Evolutionary conservation across 1,284 basidiomycete species (phyloP).

Genomic region (Takashimella koratensis): DNA sequence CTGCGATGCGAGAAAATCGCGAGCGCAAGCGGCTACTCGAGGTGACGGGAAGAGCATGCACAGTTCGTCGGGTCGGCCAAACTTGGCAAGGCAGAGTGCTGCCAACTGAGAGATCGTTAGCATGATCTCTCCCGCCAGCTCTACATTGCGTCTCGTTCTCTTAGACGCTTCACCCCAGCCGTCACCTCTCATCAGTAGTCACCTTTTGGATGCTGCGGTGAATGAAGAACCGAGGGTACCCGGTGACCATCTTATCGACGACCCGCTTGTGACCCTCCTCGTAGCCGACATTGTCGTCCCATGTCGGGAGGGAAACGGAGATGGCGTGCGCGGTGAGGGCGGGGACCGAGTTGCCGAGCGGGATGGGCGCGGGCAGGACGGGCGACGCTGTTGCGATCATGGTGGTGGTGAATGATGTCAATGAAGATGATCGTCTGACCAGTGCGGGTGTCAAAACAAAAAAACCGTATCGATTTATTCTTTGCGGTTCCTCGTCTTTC

Average conservation of each 20-base stretch:
- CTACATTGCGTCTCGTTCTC: too few relatives aligned
- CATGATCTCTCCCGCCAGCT: too few relatives aligned
- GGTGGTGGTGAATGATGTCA: too few relatives aligned
- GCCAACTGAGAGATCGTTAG: constrained; percentile 79
- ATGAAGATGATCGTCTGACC: too few relatives aligned
- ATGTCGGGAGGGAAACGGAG: constrained; percentile 92
- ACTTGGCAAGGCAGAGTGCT: constrained; percentile 68
- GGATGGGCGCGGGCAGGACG: constrained; percentile 26
- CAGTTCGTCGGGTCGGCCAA: constrained; percentile 64
- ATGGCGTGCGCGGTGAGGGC: constrained; percentile 72
- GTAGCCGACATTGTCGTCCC: constrained; percentile 90
- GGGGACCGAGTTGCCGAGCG: constrained; percentile 51
- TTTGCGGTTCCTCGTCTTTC: too few relatives aligned
- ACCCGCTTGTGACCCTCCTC: constrained; percentile 88
- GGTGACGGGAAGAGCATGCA: constrained; percentile 76
- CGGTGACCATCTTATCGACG: constrained; percentile 75
- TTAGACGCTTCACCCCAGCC: too few relatives aligned
- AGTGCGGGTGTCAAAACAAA: too few relatives aligned
- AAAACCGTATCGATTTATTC: too few relatives aligned
- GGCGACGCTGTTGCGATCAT: constrained; percentile 14
- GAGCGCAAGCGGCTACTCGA: constrained; percentile 67
- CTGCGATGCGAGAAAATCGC: constrained; percentile 64
- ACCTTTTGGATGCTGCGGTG: constrained; percentile 85
- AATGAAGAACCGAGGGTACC: constrained; percentile 98
- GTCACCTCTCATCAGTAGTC: too few relatives aligned